Evolutionary conservation across 2,329 filamentous ascomycete genomes (phyloP).

Genomic region (Verticillium nonalfalfae): DNA sequence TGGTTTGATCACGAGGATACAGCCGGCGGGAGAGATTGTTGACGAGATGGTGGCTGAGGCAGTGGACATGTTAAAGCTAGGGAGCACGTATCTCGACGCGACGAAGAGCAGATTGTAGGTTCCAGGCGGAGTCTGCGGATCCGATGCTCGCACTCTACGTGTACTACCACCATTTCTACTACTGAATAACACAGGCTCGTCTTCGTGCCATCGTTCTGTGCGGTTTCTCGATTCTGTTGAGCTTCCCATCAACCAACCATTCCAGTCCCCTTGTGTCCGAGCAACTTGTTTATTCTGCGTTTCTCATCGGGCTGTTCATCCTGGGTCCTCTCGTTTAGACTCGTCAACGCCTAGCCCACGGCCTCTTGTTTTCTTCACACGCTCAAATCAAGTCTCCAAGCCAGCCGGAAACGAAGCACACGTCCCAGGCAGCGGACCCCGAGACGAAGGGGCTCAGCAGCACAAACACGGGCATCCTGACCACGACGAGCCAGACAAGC

Average conservation of each 20-base stretch:
- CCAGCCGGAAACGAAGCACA: not conserved
- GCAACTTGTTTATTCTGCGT: too few relatives aligned
- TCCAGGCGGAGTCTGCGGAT: not conserved
- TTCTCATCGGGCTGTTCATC: too few relatives aligned
- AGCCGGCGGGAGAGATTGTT: conserved; percentile 81
- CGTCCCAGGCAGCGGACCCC: not conserved
- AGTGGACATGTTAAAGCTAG: conserved; percentile 58
- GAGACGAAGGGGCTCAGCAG: not conserved
- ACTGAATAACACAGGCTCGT: not conserved
- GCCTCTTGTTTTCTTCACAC: not conserved
- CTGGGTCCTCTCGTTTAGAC: too few relatives aligned
- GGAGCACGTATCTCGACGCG: conserved; percentile 49
- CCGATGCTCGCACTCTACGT: not conserved
- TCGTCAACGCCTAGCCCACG: too few relatives aligned
- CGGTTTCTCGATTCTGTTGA: too few relatives aligned
- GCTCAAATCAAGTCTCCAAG: not conserved
- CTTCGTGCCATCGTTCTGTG: too few relatives aligned
- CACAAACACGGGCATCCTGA: not conserved
- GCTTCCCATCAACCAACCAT: too few relatives aligned
- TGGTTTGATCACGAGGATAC: conserved; percentile 66
- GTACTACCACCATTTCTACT: not conserved
- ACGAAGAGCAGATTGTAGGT: conserved; percentile 35
- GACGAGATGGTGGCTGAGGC: conserved; percentile 82
- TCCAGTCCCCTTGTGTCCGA: too few relatives aligned
- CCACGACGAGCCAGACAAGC: not conserved